Conservation (phyloP, 768 basidiomycete genomes). For the Termitomyces sp. region DNA sequence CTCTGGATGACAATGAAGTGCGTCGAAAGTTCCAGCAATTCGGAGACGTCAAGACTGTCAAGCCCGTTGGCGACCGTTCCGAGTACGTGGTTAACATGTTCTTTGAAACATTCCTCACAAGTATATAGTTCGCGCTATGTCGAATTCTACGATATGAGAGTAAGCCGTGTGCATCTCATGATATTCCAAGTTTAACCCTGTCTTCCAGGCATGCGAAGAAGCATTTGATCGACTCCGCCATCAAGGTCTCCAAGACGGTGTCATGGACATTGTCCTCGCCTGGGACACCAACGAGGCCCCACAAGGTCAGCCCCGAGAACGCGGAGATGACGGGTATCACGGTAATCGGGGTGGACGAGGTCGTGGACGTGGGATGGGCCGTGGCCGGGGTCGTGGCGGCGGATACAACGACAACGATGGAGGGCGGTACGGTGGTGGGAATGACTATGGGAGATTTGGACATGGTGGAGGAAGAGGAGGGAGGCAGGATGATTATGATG, state of each 20-base stretch:
- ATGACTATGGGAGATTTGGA: slow-evolving; percentile 43
- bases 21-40: slow-evolving; percentile 84
- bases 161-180: slow-evolving; percentile 29
- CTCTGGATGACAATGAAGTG: slow-evolving; percentile 83
- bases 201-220: slow-evolving; percentile 66
- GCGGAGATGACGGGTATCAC: slow-evolving; percentile 34
- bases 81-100: slow-evolving; percentile 42
- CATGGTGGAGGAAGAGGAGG: slow-evolving; percentile 40
- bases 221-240: slow-evolving; percentile 80
- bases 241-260: slow-evolving; percentile 78
- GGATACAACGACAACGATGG: slow-evolving; percentile 47
- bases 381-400: slow-evolving; percentile 40
- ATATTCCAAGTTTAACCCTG: not conserved
- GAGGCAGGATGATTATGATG: slow-evolving; percentile 41
- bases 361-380: slow-evolving; percentile 35
- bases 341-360: slow-evolving; percentile 40
- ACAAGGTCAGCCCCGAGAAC: slow-evolving; percentile 25
- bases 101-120: not conserved
- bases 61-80: slow-evolving; percentile 57
- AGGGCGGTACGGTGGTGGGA: slow-evolving; percentile 39
- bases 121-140: slow-evolving; percentile 76
- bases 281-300: slow-evolving; percentile 72
- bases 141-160: slow-evolving; percentile 92
- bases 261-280: slow-evolving; percentile 83
- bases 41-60: slow-evolving; percentile 86